A percentile compares a stretch with the other conserved stretches of the same genome.
Conservation (phyloP, 1,284 basidiomycete species). For the Cronartium ribicola region DNA sequence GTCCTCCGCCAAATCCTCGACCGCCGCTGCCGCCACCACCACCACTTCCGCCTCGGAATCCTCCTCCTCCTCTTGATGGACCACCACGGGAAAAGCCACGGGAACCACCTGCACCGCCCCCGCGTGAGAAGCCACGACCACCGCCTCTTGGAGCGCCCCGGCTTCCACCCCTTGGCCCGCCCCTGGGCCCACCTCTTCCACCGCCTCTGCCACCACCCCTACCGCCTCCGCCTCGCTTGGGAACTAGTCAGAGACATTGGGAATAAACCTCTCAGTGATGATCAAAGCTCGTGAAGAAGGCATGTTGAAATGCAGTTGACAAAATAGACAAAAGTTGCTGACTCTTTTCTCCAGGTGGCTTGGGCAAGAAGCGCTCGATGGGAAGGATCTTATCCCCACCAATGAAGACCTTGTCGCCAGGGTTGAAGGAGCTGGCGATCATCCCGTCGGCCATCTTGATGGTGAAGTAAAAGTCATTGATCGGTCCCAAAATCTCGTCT, state of each 20-base stretch:
- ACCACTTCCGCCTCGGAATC: constrained; percentile 50
- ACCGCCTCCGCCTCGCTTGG: constrained; percentile 52
- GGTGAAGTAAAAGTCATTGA: constrained; percentile 98
- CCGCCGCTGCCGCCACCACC: constrained; percentile 50
- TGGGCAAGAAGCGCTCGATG: constrained; percentile 93
- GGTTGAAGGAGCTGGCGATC: constrained; percentile 91
- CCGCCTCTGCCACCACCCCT: constrained; percentile 47
- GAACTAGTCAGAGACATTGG: constrained; percentile 27
- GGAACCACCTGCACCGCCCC: constrained; percentile 9
- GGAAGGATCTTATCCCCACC: constrained; percentile 92
- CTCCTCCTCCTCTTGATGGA: constrained; percentile 42
- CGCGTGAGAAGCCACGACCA: constrained; percentile 49
- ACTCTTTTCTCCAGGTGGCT: constrained; percentile 70
- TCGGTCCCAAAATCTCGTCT: constrained; percentile 92
- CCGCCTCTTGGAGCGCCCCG: constrained; percentile 56
- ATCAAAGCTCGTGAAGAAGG: constrained; percentile 45
- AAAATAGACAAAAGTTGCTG: constrained; percentile 45
- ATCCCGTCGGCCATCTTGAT: constrained; percentile 96
- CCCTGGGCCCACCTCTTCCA: constrained; percentile 41
- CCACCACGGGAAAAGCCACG: constrained; percentile 27
- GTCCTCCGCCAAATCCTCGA: constrained; percentile 55
- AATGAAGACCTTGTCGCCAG: constrained; percentile 97
- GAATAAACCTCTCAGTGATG: not conserved
- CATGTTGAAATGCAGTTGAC: constrained; percentile 27
- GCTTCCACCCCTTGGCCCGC: constrained; percentile 50